A percentile compares a stretch with the other conserved stretches of the same genome.
Conservation (phyloP, 148 eudicot species). For the Linanthus parryae region DNA sequence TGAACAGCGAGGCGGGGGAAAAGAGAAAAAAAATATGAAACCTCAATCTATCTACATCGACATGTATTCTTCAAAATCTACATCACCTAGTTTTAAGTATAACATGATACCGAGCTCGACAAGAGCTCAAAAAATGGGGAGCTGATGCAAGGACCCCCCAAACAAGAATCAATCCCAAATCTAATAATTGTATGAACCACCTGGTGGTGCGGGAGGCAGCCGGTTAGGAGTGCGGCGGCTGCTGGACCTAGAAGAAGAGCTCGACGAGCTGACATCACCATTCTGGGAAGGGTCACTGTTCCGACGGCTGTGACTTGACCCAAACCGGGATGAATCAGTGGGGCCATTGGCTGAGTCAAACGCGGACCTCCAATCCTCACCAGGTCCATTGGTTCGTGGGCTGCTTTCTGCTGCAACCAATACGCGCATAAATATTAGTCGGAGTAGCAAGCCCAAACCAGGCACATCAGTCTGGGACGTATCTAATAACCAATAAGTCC, state of each 20-base stretch:
- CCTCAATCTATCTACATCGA: constrained; percentile 47
- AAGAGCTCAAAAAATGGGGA: constrained; percentile 29
- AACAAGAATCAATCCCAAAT: constrained; percentile 31
- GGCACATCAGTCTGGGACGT: too few relatives aligned
- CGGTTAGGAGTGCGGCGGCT: constrained; percentile 84
- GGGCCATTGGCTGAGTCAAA: constrained; percentile 89
- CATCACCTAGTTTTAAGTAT: too few relatives aligned
- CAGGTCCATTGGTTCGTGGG: constrained; percentile 50
- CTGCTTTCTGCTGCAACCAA: constrained; percentile 58
- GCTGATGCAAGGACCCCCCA: constrained; percentile 23
- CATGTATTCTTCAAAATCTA: constrained; percentile 36
- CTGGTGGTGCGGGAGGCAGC: constrained; percentile 87
- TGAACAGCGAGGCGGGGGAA: background rate
- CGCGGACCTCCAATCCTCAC: constrained; percentile 88
- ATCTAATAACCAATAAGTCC: too few relatives aligned
- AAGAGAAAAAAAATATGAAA: too few relatives aligned
- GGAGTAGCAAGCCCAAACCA: too few relatives aligned
- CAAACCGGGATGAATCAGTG: constrained; percentile 36
- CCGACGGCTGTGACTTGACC: constrained; percentile 57
- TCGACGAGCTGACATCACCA: constrained; percentile 41
- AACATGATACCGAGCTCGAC: constrained; percentile 26
- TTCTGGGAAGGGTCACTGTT: constrained; percentile 68
- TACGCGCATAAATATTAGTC: too few relatives aligned
- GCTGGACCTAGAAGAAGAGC: constrained; percentile 40
- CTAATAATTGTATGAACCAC: constrained; percentile 65